phyloP scores from a whole-genome alignment of 352 stramenopile genomes.

The Aphanomyces astaci region DNA sequence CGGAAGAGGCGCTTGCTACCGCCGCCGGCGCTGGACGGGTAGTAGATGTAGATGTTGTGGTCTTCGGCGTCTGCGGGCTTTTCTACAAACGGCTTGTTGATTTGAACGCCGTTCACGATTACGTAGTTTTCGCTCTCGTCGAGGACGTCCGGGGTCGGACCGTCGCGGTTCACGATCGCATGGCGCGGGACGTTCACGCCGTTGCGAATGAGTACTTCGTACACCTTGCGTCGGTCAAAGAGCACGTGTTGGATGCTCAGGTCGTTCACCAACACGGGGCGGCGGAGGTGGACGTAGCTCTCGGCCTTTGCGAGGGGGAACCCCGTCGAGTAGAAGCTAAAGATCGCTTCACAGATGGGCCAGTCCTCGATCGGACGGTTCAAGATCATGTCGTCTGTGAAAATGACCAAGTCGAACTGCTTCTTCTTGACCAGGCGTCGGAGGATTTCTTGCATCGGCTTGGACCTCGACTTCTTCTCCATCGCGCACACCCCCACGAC shows the following conservation, averaged over 20 bases:
- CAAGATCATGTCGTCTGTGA: conserved; percentile 96
- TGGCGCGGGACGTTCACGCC: conserved; percentile 96
- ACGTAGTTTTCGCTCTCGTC: conserved; percentile 80
- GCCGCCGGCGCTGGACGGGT: conserved; percentile 94
- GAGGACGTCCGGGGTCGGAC: conserved; percentile 64
- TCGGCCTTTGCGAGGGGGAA: conserved; percentile 97
- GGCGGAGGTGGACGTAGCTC: conserved; percentile 92
- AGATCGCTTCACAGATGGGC: conserved; percentile 95
- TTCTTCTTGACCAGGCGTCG: conserved; percentile 84
- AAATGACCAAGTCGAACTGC: conserved; percentile 96
- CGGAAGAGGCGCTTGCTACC: conserved; percentile 98
- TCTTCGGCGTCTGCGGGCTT: conserved; percentile 99
- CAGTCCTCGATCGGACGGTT: conserved; percentile 91
- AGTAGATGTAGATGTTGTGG: conserved; percentile 99
- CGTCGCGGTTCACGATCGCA: conserved; percentile 92
- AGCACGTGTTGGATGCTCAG: conserved; percentile 94
- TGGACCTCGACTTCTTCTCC: conserved; percentile 97
- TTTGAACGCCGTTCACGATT: conserved; percentile 89
- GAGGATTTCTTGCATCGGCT: conserved; percentile 97
- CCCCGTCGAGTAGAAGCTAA: conserved; percentile 97
- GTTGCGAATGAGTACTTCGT: conserved; percentile 90
- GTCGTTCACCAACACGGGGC: conserved; percentile 97
- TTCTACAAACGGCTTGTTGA: conserved; percentile 99
- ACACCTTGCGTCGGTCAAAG: conserved; percentile 94
- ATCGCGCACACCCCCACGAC: conserved; percentile 97